phyloP scores from a whole-genome alignment of 1,284 basidiomycete species.

The Marasmius fiardii region DNA sequence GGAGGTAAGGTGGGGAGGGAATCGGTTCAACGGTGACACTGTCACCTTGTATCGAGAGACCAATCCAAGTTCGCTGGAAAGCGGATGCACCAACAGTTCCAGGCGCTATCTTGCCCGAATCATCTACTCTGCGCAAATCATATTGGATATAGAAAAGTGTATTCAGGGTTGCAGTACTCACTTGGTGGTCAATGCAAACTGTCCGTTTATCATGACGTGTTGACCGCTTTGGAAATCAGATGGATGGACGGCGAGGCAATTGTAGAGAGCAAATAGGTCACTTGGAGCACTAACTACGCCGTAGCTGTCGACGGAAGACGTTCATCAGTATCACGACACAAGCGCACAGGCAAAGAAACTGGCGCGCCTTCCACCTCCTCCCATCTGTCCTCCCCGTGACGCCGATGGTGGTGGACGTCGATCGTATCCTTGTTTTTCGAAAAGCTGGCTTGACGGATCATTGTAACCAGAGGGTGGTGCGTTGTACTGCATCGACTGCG shows the following conservation, averaged over 20 bases:
- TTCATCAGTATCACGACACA: not conserved
- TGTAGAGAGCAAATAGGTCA: constrained; percentile 73
- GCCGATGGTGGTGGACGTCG: constrained; percentile 36
- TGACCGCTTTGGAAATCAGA: constrained; percentile 70
- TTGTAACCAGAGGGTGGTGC: constrained; percentile 46
- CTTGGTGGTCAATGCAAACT: constrained; percentile 71
- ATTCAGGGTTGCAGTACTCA: constrained; percentile 31
- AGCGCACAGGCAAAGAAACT: not conserved
- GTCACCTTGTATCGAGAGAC: constrained; percentile 77
- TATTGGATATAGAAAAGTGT: not conserved
- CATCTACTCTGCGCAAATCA: constrained; percentile 59
- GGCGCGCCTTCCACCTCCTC: constrained; percentile 37
- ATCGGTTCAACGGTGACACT: constrained; percentile 68
- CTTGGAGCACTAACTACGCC: constrained; percentile 55
- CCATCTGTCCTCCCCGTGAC: constrained; percentile 20
- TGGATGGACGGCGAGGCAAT: constrained; percentile 78
- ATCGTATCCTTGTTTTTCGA: constrained; percentile 50
- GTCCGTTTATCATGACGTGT: constrained; percentile 73
- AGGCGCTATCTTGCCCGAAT: constrained; percentile 61
- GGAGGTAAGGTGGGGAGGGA: constrained; percentile 64
- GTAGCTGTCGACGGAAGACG: constrained; percentile 40
- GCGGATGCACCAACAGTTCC: constrained; percentile 66
- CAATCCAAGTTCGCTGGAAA: constrained; percentile 84
- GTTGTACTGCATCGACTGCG: constrained; percentile 36
- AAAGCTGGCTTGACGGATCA: constrained; percentile 43